Base-by-base conservation (phyloP, 805 yeast genomes). In the Metschnikowia koreensis region DNA sequence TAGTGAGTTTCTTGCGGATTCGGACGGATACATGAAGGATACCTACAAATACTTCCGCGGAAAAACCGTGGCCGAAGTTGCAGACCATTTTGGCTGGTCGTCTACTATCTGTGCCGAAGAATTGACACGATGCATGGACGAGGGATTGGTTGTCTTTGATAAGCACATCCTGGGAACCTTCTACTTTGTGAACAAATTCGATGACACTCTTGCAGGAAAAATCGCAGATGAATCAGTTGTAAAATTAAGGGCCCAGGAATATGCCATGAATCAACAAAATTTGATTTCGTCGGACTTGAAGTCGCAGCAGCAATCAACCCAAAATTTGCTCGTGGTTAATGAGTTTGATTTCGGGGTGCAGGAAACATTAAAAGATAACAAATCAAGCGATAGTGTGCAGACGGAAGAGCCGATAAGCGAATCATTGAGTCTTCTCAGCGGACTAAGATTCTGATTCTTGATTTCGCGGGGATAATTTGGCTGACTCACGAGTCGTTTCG, bases 71-170 rank as follows among this genome's bases (percentile, higher is more conserved):
- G 64, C 74, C 4, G 80, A 77, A 34, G 71, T 80, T n/a, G 70
- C 81, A 17, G 68, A 65, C 38, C 62, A 72, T 44, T 82, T 84
- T 54, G 77, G 79, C 47, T 87, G 92, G 89, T 82, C 90, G 16
- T 69, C 84, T 38, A 79, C 81, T 27, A 81, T 88, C 12, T 77
- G 90, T 8, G 71, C 69, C 10, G 93, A 87, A 61, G 86, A 87
- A 52, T 66, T 88, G 10, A 80, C 81, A 50, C 69, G 75, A 50
- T 82, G 86, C 16, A 77, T 87, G n/a, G 75, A 71, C 2, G 63
- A 67, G 2, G 91, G 89, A 4, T 65, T 69, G 2, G 61, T 89
- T 2, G 81, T 86, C 16, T 73, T 87, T 5, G 96, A 89, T 67
- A 83, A 83, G 59, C 83, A 83, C 57, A 71, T 85, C 1, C 77